phyloP scores from a whole-genome alignment of 495 filamentous ascomycete genomes.

The Geopyxis carbonaria region DNA sequence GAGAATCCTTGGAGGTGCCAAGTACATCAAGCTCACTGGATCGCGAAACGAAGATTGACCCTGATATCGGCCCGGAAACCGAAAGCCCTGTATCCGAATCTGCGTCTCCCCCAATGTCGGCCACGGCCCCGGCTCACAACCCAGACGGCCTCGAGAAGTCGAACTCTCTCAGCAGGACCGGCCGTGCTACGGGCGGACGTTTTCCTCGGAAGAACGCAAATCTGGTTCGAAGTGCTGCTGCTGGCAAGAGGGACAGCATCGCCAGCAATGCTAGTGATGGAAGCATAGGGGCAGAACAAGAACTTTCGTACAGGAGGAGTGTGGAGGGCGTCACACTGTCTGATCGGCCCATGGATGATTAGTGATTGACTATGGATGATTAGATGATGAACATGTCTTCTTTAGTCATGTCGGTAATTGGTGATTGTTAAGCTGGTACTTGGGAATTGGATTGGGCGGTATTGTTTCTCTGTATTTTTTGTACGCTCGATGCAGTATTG shows the following conservation, averaged over 20 bases:
- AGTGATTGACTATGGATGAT: too few species aligned
- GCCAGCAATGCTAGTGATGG: slow-evolving; percentile 23
- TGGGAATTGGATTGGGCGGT: too few species aligned
- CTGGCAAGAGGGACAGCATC: slow-evolving; percentile 30
- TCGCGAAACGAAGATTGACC: slow-evolving; percentile 10
- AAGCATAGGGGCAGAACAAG: slow-evolving; percentile 13
- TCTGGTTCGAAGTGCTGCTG: slow-evolving; percentile 22
- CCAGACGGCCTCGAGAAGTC: slow-evolving; percentile 24
- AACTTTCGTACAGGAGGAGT: slow-evolving; percentile 1
- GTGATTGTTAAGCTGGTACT: too few species aligned
- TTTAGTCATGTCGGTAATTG: too few species aligned
- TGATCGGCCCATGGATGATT: slow-evolving; percentile 77
- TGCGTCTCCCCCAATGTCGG: too few species aligned
- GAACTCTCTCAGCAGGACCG: slow-evolving; percentile 27
- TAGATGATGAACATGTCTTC: too few species aligned
- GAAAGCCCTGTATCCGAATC: too few species aligned
- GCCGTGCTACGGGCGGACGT: slow-evolving; percentile 13
- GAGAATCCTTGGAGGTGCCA: slow-evolving; percentile 42
- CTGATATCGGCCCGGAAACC: slow-evolving; percentile 5
- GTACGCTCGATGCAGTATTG: too few species aligned
- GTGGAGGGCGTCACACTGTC: slow-evolving; percentile 54
- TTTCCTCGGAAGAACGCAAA: slow-evolving; percentile 16
- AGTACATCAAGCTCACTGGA: slow-evolving; percentile 29
- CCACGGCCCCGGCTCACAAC: too few species aligned
- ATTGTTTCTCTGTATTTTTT: too few species aligned